These are phyloP conservation scores for Actinomucor elegans DNA, from an alignment of 371 early-diverging fungal species.

Conservation along the genomic window DNA sequence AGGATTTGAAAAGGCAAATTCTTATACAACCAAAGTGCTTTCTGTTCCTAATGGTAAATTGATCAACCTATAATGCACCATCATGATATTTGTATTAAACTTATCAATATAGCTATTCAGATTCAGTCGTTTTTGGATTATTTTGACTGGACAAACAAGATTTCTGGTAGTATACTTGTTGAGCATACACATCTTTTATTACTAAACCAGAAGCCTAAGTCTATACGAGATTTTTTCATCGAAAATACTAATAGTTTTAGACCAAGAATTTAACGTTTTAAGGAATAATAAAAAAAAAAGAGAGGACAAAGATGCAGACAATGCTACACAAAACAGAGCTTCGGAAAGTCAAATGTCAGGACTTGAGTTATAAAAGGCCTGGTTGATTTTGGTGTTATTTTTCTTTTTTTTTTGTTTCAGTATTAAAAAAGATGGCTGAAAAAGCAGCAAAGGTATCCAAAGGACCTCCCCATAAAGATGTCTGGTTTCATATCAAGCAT, in stretches of 20 bases:
- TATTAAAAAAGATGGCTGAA: not conserved
- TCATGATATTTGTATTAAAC: not conserved
- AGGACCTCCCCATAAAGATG: constrained; percentile 1
- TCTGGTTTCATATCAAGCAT: constrained; percentile 21
- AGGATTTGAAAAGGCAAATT: constrained; percentile 15
- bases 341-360: too few species aligned
- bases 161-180: constrained; percentile 31
- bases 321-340: not conserved
- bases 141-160: constrained; percentile 42
- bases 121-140: constrained; percentile 38
- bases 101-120: constrained; percentile 19
- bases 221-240: constrained; percentile 31
- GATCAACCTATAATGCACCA: not conserved
- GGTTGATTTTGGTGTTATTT: not conserved
- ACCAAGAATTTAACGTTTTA: constrained; percentile 32
- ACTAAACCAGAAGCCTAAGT: constrained; percentile 15
- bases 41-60: constrained; percentile 31
- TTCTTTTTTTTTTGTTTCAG: constrained; percentile 3
- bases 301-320: not conserved
- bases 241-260: constrained; percentile 43
- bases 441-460: too few species aligned
- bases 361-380: too few species aligned
- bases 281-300: too few species aligned
- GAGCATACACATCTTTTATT: constrained; percentile 23
- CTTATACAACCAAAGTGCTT: constrained; percentile 17